A percentile compares a stretch with the other conserved stretches of the same genome.
phyloP scores from a whole-genome alignment of 140 eudicot species.

The Artemisia princeps region DNA sequence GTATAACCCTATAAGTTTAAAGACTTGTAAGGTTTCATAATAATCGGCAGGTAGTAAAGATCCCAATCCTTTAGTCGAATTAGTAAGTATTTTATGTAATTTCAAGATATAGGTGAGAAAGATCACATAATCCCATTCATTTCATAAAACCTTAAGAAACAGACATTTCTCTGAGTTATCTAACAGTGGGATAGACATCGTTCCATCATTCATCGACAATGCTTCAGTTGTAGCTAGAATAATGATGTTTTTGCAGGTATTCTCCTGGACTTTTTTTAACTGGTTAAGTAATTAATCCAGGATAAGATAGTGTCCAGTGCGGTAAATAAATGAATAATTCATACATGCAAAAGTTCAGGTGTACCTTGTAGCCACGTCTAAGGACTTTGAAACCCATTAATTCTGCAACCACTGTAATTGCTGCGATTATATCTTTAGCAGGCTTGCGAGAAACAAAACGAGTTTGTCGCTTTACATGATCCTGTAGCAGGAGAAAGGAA shows the following conservation, averaged over 20 bases:
- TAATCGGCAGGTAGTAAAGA: not conserved
- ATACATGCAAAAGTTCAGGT: not conserved
- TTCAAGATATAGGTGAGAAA: not conserved
- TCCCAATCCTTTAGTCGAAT: not conserved
- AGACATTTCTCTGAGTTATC: not conserved
- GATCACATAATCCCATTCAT: not conserved
- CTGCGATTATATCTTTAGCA: conserved; percentile 57
- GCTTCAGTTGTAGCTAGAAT: conserved; percentile 4
- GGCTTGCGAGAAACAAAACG: conserved; percentile 92
- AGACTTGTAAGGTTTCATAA: not conserved
- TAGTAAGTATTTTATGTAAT: not conserved
- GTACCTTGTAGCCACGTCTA: conserved; percentile 79
- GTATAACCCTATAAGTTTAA: conserved; percentile 1
- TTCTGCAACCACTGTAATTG: conserved; percentile 61
- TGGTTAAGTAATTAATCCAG: not conserved
- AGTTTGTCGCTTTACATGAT: conserved; percentile 85
- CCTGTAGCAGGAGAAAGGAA: conserved; percentile 38
- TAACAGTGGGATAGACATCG: not conserved
- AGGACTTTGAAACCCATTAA: conserved; percentile 78
- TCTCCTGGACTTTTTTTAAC: not conserved
- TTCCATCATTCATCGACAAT: not conserved
- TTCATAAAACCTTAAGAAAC: not conserved
- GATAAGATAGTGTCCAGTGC: not conserved
- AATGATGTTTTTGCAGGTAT: not conserved
- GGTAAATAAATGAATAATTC: not conserved